phyloP scores from a whole-genome alignment of 345 rosid genomes.

The Hibiscus syriacus region DNA sequence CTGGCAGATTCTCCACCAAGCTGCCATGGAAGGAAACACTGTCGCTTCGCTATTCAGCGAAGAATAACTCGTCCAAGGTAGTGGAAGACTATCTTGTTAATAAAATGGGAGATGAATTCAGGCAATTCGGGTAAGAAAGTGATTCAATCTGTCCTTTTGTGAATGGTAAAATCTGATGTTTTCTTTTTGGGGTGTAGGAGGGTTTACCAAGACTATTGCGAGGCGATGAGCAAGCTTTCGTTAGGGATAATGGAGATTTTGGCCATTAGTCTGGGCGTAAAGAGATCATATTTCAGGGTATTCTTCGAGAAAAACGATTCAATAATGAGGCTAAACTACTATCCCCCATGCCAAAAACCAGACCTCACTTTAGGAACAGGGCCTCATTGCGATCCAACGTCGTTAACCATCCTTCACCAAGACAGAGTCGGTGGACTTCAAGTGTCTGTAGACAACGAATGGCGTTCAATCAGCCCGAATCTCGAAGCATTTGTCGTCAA shows the following conservation, averaged over 20 bases:
- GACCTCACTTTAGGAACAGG: constrained; percentile 86
- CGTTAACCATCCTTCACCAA: constrained; percentile 94
- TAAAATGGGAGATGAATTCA: constrained; percentile 60
- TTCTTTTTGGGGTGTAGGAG: constrained; percentile 28
- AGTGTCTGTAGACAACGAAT: constrained; percentile 21
- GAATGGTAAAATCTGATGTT: too few relatives aligned
- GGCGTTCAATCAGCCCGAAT: too few relatives aligned
- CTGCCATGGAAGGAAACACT: too few relatives aligned
- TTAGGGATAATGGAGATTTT: constrained; percentile 86
- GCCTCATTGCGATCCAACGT: constrained; percentile 31
- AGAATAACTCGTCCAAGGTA: constrained; percentile 24
- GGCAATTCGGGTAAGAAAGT: constrained; percentile 50
- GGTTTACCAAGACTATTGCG: constrained; percentile 19
- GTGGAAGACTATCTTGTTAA: constrained; percentile 49
- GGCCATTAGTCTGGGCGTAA: constrained; percentile 66
- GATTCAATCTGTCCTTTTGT: too few relatives aligned
- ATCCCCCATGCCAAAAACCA: constrained; percentile 93
- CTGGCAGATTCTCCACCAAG: too few relatives aligned
- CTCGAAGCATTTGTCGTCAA: too few relatives aligned
- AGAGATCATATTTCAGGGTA: constrained; percentile 5
- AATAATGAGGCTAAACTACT: constrained; percentile 42
- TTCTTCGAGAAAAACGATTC: too few relatives aligned
- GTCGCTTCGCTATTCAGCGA: constrained; percentile 63
- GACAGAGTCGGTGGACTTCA: constrained; percentile 94
- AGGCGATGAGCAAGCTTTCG: constrained; percentile 82